A percentile compares a stretch with the other conserved stretches of the same genome.
Evolutionary conservation across 306 rosid genomes (phyloP).

Genomic region (Begonia peltatifolia): DNA sequence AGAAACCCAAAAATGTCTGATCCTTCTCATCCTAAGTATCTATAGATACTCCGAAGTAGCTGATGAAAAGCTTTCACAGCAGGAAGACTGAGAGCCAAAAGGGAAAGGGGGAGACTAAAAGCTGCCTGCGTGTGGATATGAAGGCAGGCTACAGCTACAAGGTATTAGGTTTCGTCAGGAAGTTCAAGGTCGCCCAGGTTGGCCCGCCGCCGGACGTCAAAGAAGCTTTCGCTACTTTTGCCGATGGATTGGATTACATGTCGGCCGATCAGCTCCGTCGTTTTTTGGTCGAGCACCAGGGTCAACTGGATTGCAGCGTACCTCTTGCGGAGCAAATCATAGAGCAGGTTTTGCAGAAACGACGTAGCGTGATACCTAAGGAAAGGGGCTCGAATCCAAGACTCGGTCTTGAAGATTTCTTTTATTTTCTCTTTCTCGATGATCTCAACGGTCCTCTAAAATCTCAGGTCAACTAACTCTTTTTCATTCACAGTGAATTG

Average conservation of each 20-base stretch:
- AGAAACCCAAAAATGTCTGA: too few relatives aligned
- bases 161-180: conserved; percentile 48
- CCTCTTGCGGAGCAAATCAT: conserved; percentile 26
- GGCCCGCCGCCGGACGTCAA: conserved; percentile 55
- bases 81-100: background rate
- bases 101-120: background rate
- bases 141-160: conserved; percentile 38
- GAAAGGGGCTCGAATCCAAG: background rate
- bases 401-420: conserved; percentile 46
- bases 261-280: conserved; percentile 37
- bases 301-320: conserved; percentile 21
- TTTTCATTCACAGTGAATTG: background rate
- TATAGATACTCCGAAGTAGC: too few relatives aligned
- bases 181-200: conserved; percentile 43
- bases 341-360: conserved; percentile 13
- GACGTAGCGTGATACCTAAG: conserved; percentile 10
- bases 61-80: too few relatives aligned
- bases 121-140: background rate
- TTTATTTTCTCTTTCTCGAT: conserved; percentile 30
- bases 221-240: conserved; percentile 25
- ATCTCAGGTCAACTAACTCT: conserved; percentile 28
- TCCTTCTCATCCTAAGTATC: too few relatives aligned
- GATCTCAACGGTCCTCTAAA: conserved; percentile 49
- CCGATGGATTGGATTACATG: conserved; percentile 24
- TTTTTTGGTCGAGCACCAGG: conserved; percentile 41